Evolutionary conservation across 345 rosid species (phyloP), one percentile per base, ranked within the genome.

Genomic region (Hirschfeldia incana): DNA sequence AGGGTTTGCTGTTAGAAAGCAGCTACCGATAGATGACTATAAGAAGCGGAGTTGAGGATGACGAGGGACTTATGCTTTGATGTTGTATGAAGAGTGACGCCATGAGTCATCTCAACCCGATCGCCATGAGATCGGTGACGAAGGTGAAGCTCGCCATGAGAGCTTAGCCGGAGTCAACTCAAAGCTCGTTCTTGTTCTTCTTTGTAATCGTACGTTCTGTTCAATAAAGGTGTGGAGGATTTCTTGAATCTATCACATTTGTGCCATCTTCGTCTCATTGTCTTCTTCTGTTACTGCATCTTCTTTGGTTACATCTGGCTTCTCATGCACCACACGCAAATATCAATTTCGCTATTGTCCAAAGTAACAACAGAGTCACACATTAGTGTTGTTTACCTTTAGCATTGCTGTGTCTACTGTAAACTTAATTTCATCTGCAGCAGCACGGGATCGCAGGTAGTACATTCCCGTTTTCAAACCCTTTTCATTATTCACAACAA

Each of bases 401-500:
- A 89, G 83, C 80, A 77, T 63, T 12, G 95, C 78, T 70, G 97
- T 89, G 59, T 94, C 98, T 3, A 94, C 98, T 10, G 98, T 94
- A 85, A 94, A 92, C 85, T 92, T 89, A 71, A 94, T 94, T n/a
- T 98, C 99, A 85, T 94, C 99, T 5, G 98, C 97, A 28, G 99
- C 99, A 59, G 96, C 99, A 6, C 96, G 94, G 15, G 97, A 85
- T 39, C 98, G 82, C 57, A 94, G 81, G 84, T 92, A 93, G 51
- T 94, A 94, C 99, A 94, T 94, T 51, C 98, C 96, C 0, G 96
- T 94, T 83, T 94, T 94, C 80, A 94, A 71, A 67, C 98, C 98
- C 98, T 94, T 60, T 42, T 63, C 0, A 21, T 21, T 59, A 67
- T 37, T 10, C 34, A 64, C 46, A 70, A 53, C 59, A 21, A 49